These are phyloP conservation scores for Friedmanniomyces simplex DNA, from an alignment of 495 filamentous ascomycete genomes.

Conservation along the genomic window DNA sequence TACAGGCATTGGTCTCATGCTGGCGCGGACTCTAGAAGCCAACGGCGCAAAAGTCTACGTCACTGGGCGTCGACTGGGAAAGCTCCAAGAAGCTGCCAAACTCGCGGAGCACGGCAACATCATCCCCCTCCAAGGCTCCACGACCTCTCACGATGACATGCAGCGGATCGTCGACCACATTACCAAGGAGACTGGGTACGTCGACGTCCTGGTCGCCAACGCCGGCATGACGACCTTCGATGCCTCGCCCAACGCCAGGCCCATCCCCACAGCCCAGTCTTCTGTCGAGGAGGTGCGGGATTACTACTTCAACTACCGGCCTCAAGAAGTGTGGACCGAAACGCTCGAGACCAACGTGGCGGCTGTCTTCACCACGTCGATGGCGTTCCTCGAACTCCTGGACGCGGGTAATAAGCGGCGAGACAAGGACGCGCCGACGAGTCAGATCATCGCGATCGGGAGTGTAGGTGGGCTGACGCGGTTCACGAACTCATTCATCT, in stretches of 20 bases:
- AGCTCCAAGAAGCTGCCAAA: slow-evolving; percentile 20
- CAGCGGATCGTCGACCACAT: slow-evolving; percentile 28
- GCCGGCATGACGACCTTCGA: slow-evolving; percentile 20
- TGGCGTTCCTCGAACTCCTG: slow-evolving; percentile 38
- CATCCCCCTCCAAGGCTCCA: slow-evolving; percentile 32
- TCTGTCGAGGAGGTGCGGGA: slow-evolving; percentile 11
- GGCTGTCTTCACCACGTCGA: slow-evolving; percentile 19
- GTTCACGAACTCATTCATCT: slow-evolving; percentile 18
- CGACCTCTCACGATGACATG: slow-evolving; percentile 33
- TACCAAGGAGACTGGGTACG: slow-evolving; percentile 32
- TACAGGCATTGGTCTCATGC: slow-evolving; percentile 53
- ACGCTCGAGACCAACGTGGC: slow-evolving; percentile 16
- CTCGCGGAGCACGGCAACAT: slow-evolving; percentile 26
- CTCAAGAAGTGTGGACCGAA: slow-evolving; percentile 10
- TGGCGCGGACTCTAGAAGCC: slow-evolving; percentile 48
- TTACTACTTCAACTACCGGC: slow-evolving; percentile 21
- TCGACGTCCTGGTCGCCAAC: slow-evolving; percentile 26
- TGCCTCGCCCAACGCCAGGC: slow-evolving; percentile 12
- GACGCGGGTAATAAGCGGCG: slow-evolving; percentile 31
- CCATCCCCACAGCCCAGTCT: slow-evolving; percentile 12
- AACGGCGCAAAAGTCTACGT: slow-evolving; percentile 67
- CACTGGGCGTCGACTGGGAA: slow-evolving; percentile 46
- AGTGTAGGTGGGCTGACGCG: slow-evolving; percentile 24
- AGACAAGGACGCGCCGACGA: slow-evolving; percentile 11
- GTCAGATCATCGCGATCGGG: slow-evolving; percentile 31